These are phyloP conservation scores for Tulasnella sp. DNA, from an alignment of 768 basidiomycete species.

Conservation along the genomic window DNA sequence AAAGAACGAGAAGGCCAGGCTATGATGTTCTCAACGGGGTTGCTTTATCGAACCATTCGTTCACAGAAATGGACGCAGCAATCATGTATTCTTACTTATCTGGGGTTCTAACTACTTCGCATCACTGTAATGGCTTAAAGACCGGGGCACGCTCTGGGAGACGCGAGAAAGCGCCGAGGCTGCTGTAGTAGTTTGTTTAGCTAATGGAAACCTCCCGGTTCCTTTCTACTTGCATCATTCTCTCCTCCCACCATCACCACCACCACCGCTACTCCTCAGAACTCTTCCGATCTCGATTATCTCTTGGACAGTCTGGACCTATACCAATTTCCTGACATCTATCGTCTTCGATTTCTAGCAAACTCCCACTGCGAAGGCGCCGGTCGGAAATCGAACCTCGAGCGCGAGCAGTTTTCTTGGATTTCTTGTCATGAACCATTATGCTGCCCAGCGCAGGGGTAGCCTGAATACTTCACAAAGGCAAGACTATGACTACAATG, in stretches of 20 bases:
- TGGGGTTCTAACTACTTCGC: not conserved
- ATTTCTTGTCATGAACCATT: not conserved
- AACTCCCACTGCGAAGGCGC: not conserved
- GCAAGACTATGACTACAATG: not conserved
- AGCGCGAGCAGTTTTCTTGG: slow-evolving; percentile 3
- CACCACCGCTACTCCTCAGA: slow-evolving; percentile 22
- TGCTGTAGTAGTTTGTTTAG: not conserved
- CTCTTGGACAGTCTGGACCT: not conserved
- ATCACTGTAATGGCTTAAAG: not conserved
- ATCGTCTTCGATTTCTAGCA: not conserved
- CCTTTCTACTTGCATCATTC: not conserved
- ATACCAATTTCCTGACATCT: not conserved
- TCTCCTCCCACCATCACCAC: not conserved
- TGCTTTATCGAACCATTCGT: not conserved
- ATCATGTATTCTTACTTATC: not conserved
- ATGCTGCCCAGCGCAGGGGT: not conserved
- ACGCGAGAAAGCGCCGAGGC: not conserved
- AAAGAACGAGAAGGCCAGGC: slow-evolving; percentile 36
- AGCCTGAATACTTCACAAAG: not conserved
- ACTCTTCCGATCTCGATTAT: not conserved
- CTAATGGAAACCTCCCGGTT: not conserved
- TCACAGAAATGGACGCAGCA: not conserved
- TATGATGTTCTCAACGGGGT: slow-evolving; percentile 17
- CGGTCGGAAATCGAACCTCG: not conserved
- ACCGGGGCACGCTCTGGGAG: not conserved